phyloP scores from a whole-genome alignment of 2,329 filamentous ascomycete genomes.

The Arthroderma sp. region DNA sequence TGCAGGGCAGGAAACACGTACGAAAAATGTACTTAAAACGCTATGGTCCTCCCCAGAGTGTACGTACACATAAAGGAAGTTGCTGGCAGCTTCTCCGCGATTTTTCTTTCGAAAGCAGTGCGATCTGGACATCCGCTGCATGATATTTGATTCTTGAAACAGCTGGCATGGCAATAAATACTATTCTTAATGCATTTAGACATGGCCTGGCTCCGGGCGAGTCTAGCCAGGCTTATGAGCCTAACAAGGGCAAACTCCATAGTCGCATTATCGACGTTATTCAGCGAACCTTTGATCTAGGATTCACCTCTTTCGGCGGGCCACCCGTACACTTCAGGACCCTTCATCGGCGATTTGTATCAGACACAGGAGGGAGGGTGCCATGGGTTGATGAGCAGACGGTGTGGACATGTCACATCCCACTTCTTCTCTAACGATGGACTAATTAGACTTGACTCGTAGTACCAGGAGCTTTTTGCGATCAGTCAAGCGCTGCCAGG shows the following conservation, averaged over 20 bases:
- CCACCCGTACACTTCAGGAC: constrained; percentile 61
- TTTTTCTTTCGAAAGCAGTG: not conserved
- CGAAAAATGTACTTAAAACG: not conserved
- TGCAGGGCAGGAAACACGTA: not conserved
- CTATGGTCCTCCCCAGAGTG: not conserved
- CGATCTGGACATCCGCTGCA: constrained; percentile 1
- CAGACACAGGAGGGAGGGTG: constrained; percentile 32
- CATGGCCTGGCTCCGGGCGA: not conserved
- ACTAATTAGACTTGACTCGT: constrained; percentile 5
- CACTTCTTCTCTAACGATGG: not conserved
- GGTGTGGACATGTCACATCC: constrained; percentile 29
- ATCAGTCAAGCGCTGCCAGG: constrained; percentile 56
- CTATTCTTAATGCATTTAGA: constrained; percentile 8
- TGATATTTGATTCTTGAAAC: not conserved
- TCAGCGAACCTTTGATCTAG: constrained; percentile 45
- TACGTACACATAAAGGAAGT: not conserved
- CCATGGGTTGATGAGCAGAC: constrained; percentile 59
- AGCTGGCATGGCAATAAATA: constrained; percentile 6
- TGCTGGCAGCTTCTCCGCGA: not conserved
- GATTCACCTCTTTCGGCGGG: constrained; percentile 55
- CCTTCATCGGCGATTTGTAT: constrained; percentile 50
- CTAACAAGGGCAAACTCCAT: constrained; percentile 21
- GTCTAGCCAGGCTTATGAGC: constrained; percentile 13
- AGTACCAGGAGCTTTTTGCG: constrained; percentile 63
- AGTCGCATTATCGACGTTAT: constrained; percentile 27